Evolutionary conservation across 257 asterid genomes (phyloP).

Genomic region (Vinca minor): DNA sequence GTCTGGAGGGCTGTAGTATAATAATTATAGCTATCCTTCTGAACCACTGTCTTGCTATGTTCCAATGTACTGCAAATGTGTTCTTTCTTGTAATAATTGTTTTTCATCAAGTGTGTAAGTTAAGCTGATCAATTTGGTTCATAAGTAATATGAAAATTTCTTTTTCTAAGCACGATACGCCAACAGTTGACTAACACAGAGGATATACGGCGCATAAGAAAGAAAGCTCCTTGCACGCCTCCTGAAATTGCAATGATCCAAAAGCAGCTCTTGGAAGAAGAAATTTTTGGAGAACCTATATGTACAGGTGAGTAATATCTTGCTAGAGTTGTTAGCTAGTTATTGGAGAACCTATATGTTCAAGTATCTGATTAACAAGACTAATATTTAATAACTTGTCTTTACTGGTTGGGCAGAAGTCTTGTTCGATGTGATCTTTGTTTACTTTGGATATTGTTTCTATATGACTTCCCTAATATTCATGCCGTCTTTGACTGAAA

Average conservation of each 20-base stretch:
- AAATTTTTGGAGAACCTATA: conserved; percentile 44
- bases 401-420: not conserved
- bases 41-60: not conserved
- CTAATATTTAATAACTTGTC: not conserved
- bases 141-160: conserved; percentile 16
- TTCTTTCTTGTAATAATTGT: not conserved
- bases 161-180: conserved; percentile 50
- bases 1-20: not conserved
- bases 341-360: too few relatives aligned
- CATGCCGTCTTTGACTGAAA: too few relatives aligned
- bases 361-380: not conserved
- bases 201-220: conserved; percentile 75
- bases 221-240: conserved; percentile 81
- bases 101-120: too few relatives aligned
- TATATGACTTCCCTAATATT: not conserved
- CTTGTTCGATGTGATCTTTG: not conserved
- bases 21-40: not conserved
- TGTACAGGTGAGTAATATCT: conserved; percentile 44
- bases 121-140: too few relatives aligned
- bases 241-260: conserved; percentile 60
- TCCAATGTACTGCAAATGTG: not conserved
- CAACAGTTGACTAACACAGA: conserved; percentile 59
- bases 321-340: not conserved
- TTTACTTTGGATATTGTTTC: not conserved
- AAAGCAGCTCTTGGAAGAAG: conserved; percentile 59